phyloP scores from a whole-genome alignment of 176 grass and related monocot genomes.

The Neostapfia colusana region DNA sequence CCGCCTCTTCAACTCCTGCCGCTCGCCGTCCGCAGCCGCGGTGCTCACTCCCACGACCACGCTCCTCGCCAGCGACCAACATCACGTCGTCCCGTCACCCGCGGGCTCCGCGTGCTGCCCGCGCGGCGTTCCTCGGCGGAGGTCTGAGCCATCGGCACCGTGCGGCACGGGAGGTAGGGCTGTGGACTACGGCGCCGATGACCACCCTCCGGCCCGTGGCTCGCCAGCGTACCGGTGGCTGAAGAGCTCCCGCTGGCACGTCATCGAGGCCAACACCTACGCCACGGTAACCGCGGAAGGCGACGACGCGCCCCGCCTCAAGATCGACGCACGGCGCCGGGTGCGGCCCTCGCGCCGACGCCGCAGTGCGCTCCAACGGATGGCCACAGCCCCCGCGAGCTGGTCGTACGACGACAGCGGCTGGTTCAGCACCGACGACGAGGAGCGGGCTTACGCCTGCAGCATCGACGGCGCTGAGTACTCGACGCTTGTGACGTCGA shows the following conservation, averaged over 20 bases:
- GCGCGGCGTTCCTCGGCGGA: constrained; percentile 11
- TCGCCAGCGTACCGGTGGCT: constrained; percentile 71
- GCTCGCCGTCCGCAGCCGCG: constrained; percentile 46
- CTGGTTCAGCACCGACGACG: constrained; percentile 81
- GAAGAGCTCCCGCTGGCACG: constrained; percentile 77
- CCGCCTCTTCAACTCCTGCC: constrained; percentile 62
- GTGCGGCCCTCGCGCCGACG: constrained; percentile 18
- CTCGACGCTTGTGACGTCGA: constrained; percentile 14
- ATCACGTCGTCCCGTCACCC: not conserved
- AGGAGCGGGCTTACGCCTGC: constrained; percentile 12
- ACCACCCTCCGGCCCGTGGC: constrained; percentile 7
- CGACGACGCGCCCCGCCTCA: constrained; percentile 48
- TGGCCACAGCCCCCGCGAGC: constrained; percentile 34
- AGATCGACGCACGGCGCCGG: constrained; percentile 56
- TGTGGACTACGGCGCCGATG: constrained; percentile 34
- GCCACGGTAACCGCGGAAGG: constrained; percentile 5
- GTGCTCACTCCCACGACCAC: constrained; percentile 28
- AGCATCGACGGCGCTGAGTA: not conserved
- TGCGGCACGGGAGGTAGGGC: constrained; percentile 4
- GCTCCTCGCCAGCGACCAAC: constrained; percentile 14
- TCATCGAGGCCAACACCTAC: constrained; percentile 47
- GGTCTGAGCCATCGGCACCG: not conserved
- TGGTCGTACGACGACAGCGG: constrained; percentile 69
- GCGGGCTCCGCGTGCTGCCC: constrained; percentile 44
- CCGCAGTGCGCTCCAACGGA: constrained; percentile 16